Conservation (phyloP, 2,329 filamentous ascomycete species). For the Phaeosphaeria sp. region DNA sequence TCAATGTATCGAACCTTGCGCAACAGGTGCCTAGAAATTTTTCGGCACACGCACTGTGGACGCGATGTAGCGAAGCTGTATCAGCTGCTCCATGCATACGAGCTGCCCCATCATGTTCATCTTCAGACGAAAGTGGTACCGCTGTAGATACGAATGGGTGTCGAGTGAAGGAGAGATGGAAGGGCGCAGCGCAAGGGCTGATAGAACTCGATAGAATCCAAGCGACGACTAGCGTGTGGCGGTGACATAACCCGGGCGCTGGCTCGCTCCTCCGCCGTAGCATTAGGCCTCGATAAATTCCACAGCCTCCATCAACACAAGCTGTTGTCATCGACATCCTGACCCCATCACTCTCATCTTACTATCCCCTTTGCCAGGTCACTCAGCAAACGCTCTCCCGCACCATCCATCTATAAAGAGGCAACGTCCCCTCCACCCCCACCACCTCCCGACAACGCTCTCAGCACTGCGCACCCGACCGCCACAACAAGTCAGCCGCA, state of each 20-base stretch:
- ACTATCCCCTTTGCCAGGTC: conserved; percentile 14
- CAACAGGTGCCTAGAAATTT: too few species aligned
- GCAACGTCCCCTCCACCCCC: conserved; percentile 12
- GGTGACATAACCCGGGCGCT: conserved; percentile 32
- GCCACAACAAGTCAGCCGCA: too few species aligned
- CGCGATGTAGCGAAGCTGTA: too few species aligned
- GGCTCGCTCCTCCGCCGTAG: too few species aligned
- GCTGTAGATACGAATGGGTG: neutral
- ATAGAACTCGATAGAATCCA: conserved; percentile 28
- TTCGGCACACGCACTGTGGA: too few species aligned
- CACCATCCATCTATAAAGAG: conserved; percentile 10
- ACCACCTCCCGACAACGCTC: conserved; percentile 12
- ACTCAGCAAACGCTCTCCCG: conserved; percentile 6
- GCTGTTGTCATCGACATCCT: conserved; percentile 6
- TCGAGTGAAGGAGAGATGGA: conserved; percentile 21
- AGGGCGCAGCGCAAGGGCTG: conserved; percentile 14
- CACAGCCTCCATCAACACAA: conserved; percentile 10
- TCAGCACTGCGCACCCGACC: conserved; percentile 13
- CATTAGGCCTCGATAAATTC: conserved; percentile 17
- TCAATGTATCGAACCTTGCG: too few species aligned
- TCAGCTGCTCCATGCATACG: too few species aligned
- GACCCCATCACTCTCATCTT: conserved; percentile 1
- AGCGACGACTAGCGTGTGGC: conserved; percentile 22
- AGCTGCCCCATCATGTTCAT: too few species aligned
- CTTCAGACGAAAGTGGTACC: neutral